Evolutionary conservation across 1,284 basidiomycete genomes (phyloP).

Genomic region (Boletus semigastroideus): DNA sequence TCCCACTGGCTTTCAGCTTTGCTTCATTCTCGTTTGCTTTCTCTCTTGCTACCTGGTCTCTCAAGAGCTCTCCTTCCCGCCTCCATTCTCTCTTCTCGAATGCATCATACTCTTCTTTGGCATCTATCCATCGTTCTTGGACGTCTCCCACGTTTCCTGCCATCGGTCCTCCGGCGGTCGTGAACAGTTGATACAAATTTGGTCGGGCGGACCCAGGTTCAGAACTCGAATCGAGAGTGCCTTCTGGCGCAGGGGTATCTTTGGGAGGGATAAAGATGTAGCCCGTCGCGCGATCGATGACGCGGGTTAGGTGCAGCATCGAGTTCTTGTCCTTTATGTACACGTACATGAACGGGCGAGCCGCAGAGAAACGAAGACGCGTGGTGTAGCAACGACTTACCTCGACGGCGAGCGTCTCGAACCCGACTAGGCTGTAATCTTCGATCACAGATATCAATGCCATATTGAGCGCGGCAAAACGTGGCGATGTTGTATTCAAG

Average conservation of each 20-base stretch:
- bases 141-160: slow-evolving; percentile 69
- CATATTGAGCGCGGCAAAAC: slow-evolving; percentile 80
- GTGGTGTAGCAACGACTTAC: slow-evolving; percentile 39
- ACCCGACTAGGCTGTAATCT: slow-evolving; percentile 92
- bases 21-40: slow-evolving; percentile 4
- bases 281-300: slow-evolving; percentile 87
- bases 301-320: slow-evolving; percentile 83
- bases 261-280: slow-evolving; percentile 78
- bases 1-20: slow-evolving; percentile 11
- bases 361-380: neutral
- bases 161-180: slow-evolving; percentile 60
- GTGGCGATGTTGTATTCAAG: slow-evolving; percentile 63
- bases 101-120: slow-evolving; percentile 74
- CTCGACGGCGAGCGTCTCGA: slow-evolving; percentile 96
- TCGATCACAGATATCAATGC: slow-evolving; percentile 91
- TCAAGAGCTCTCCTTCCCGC: slow-evolving; percentile 50
- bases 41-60: slow-evolving; percentile 24
- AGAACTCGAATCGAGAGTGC: slow-evolving; percentile 46
- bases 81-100: slow-evolving; percentile 73
- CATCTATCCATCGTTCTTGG: slow-evolving; percentile 88
- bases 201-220: slow-evolving; percentile 45
- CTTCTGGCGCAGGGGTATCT: slow-evolving; percentile 49
- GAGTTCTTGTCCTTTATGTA: slow-evolving; percentile 80
- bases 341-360: neutral
- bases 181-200: slow-evolving; percentile 67